Percentiles rank a stretch among this genome's conserved stretches.
phyloP scores from a whole-genome alignment of 2,329 filamentous ascomycete genomes.

The Zasmidium angulare region DNA sequence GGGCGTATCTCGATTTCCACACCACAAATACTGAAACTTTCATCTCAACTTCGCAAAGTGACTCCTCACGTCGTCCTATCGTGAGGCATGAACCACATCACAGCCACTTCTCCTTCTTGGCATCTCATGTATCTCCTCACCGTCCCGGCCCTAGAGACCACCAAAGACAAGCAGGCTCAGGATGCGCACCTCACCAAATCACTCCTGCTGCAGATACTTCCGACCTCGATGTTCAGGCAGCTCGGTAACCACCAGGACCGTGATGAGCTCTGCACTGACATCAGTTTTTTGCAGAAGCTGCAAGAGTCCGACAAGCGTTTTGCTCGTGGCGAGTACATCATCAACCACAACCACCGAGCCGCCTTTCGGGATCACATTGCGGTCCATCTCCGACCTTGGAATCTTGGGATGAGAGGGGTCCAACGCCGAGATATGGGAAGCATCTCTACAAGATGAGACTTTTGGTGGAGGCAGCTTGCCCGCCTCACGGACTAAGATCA shows the following conservation, averaged over 20 bases:
- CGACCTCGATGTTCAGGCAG: slow-evolving; percentile 58
- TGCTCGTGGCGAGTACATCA: slow-evolving; percentile 59
- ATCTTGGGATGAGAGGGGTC: slow-evolving; percentile 24
- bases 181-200: slow-evolving; percentile 53
- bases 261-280: slow-evolving; percentile 43
- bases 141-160: neutral
- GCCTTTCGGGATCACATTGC: slow-evolving; percentile 41
- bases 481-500: slow-evolving; percentile 55
- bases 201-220: slow-evolving; percentile 44
- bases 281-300: slow-evolving; percentile 48
- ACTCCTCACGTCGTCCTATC: too few relatives aligned
- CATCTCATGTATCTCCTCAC: neutral
- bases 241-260: slow-evolving; percentile 57
- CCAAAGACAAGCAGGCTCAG: slow-evolving; percentile 56
- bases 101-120: neutral
- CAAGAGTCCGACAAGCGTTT: slow-evolving; percentile 56
- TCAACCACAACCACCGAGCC: slow-evolving; percentile 58
- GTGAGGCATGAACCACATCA: too few relatives aligned
- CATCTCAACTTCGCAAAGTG: too few relatives aligned
- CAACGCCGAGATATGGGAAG: slow-evolving; percentile 57
- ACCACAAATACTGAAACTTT: too few relatives aligned
- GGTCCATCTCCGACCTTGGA: slow-evolving; percentile 52
- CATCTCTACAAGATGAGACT: slow-evolving; percentile 47
- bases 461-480: slow-evolving; percentile 61
- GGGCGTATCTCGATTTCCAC: too few relatives aligned